These are phyloP conservation scores for Candida nemodendra DNA, from an alignment of 805 yeast species.

Conservation along the genomic window DNA sequence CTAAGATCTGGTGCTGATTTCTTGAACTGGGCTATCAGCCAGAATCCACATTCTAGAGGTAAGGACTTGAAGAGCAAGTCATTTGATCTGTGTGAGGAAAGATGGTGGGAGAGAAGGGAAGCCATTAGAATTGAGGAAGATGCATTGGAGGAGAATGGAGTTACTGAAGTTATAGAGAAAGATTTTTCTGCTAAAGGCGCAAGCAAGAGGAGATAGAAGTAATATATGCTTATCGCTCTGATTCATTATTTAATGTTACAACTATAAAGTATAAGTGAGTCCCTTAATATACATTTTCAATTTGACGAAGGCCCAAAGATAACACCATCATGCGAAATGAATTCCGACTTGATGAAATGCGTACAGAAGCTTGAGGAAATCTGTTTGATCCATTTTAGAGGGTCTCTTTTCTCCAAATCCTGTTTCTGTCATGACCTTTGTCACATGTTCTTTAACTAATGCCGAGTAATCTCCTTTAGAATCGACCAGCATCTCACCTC, in stretches of 20 bases:
- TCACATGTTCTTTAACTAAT: conserved; percentile 67
- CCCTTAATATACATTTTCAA: conserved; percentile 6
- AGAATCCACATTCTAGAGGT: conserved; percentile 82
- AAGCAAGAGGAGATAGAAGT: conserved; percentile 52
- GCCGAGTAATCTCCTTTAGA: conserved; percentile 39
- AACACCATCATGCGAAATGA: conserved; percentile 83
- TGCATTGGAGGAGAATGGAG: conserved; percentile 88
- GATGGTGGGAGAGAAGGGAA: conserved; percentile 99
- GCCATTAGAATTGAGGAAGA: conserved; percentile 87
- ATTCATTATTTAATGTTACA: too few relatives aligned
- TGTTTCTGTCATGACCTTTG: conserved; percentile 72
- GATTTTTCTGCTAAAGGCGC: conserved; percentile 43
- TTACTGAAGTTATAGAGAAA: conserved; percentile 80
- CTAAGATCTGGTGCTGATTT: conserved; percentile 82
- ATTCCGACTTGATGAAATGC: conserved; percentile 97
- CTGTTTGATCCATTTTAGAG: conserved; percentile 92
- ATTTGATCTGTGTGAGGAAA: conserved; percentile 85
- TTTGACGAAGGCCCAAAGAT: too few relatives aligned
- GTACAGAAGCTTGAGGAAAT: conserved; percentile 78
- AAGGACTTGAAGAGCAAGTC: conserved; percentile 86
- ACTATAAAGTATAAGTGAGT: too few relatives aligned
- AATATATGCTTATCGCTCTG: too few relatives aligned
- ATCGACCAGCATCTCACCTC: conserved; percentile 47
- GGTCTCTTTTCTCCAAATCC: conserved; percentile 85
- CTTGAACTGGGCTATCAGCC: conserved; percentile 90